Evolutionary conservation across 2,329 filamentous ascomycete species (phyloP).

Genomic region (Stemphylium vesicarium): DNA sequence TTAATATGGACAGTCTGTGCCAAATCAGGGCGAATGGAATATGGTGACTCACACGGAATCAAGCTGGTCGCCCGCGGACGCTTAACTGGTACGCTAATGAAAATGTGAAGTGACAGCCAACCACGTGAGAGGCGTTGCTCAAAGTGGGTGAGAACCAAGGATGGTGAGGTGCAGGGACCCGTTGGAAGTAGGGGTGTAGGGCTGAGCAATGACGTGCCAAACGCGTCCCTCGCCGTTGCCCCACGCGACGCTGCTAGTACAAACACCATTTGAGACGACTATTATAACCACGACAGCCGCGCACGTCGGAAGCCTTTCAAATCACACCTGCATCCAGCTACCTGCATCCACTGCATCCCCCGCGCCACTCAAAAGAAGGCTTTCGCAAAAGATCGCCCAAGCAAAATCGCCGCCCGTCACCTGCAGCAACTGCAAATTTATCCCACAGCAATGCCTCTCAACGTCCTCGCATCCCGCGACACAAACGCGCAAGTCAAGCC

Average conservation of each 20-base stretch:
- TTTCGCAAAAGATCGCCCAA: not conserved
- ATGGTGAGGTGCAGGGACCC: not conserved
- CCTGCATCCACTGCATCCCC: not conserved
- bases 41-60: conserved; percentile 7
- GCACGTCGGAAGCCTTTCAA: not conserved
- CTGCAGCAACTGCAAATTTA: not conserved
- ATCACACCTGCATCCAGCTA: not conserved
- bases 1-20: conserved; percentile 4
- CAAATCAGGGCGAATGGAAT: not conserved
- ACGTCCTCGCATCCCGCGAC: conserved; percentile 70
- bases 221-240: conserved; percentile 19
- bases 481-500: conserved; percentile 60
- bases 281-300: conserved; percentile 10
- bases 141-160: not conserved
- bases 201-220: conserved; percentile 15
- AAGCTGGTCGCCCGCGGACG: not conserved
- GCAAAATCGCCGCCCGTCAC: not conserved
- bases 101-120: not conserved
- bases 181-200: conserved; percentile 4
- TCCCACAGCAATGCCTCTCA: conserved; percentile 59
- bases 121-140: not conserved
- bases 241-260: conserved; percentile 14
- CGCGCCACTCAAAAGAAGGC: not conserved
- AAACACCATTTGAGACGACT: conserved; percentile 13
- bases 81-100: not conserved